These are phyloP conservation scores for Spergularia bocconei DNA, from an alignment of 148 eudicot genomes.

Conservation along the genomic window DNA sequence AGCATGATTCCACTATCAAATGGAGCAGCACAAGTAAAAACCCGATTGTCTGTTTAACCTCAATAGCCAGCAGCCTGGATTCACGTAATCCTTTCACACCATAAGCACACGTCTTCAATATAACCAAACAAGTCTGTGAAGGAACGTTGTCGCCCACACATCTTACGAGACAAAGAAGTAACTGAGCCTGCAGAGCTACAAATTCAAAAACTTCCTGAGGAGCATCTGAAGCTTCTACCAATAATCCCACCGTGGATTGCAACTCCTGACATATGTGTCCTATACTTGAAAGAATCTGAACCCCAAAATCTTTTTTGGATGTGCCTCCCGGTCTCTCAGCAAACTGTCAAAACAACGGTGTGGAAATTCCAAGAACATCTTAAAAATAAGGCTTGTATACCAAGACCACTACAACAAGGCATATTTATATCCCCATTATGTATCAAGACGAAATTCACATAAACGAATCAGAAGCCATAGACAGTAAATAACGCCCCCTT, in stretches of 20 bases:
- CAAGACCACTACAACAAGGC: not conserved
- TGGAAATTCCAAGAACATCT: not conserved
- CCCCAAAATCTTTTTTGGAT: conserved; percentile 43
- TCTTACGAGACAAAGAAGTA: conserved; percentile 59
- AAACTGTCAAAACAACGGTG: conserved; percentile 42
- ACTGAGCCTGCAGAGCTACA: conserved; percentile 62
- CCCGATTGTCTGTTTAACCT: conserved; percentile 46
- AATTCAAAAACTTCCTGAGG: conserved; percentile 54
- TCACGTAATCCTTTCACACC: conserved; percentile 62
- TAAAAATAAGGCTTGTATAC: not conserved
- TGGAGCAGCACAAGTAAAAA: conserved; percentile 55
- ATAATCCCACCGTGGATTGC: conserved; percentile 40
- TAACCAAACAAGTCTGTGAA: conserved; percentile 36
- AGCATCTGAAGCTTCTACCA: conserved; percentile 49
- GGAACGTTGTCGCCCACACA: conserved; percentile 35
- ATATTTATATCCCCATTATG: not conserved
- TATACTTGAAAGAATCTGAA: conserved; percentile 48
- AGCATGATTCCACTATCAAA: conserved; percentile 37
- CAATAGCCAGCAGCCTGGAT: conserved; percentile 34
- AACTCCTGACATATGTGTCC: conserved; percentile 51
- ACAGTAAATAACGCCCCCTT: not conserved
- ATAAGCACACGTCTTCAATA: conserved; percentile 58
- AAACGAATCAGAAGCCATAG: not conserved
- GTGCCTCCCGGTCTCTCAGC: conserved; percentile 27
- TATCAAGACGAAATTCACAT: not conserved